phyloP scores from a whole-genome alignment of 73 alveolate genomes.

The Tetrahymena elliotti region DNA sequence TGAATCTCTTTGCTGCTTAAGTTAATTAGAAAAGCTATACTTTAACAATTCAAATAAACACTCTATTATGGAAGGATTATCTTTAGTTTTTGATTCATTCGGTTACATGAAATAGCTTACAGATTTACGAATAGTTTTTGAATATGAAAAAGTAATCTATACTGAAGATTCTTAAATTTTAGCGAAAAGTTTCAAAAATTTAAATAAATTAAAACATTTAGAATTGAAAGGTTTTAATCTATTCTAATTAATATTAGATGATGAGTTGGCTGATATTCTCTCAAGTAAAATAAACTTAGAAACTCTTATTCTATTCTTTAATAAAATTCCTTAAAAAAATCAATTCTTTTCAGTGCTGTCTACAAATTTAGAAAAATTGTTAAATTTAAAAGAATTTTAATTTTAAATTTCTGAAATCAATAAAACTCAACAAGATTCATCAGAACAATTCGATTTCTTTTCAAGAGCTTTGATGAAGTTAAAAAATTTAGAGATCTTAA shows the following conservation, averaged over 20 bases:
- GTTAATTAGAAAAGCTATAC: background rate
- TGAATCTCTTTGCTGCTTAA: background rate
- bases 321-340: background rate
- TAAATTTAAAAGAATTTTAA: no score
- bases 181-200: background rate
- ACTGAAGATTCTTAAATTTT: background rate
- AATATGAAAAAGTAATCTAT: background rate
- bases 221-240: background rate
- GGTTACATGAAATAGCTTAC: background rate
- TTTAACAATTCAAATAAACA: background rate
- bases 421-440: background rate
- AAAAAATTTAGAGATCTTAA: background rate
- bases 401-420: background rate
- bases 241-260: background rate
- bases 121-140: background rate
- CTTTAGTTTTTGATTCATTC: background rate
- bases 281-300: background rate
- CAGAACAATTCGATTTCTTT: background rate
- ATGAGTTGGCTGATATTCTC: background rate
- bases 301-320: background rate
- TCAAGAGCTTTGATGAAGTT: background rate
- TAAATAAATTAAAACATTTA: no score
- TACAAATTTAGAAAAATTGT: no score
- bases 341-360: background rate
- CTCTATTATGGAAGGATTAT: background rate